phyloP scores from a whole-genome alignment of 2,329 filamentous ascomycete genomes.

The Curvularia sp. region DNA sequence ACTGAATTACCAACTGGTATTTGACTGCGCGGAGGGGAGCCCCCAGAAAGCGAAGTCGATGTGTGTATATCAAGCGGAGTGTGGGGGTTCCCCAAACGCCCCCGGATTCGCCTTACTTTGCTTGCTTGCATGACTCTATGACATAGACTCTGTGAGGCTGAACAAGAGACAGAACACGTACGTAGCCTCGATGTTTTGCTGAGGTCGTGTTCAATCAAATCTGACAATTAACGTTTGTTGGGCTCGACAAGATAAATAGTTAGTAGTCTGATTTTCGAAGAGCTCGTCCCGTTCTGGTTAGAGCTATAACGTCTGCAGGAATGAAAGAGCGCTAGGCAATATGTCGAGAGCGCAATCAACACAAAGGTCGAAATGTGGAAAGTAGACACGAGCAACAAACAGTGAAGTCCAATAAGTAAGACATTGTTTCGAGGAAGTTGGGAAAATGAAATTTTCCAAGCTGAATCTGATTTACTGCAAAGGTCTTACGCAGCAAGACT shows the following conservation, averaged over 20 bases:
- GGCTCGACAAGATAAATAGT: background rate
- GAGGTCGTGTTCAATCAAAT: background rate
- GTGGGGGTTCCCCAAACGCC: background rate
- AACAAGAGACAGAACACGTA: background rate
- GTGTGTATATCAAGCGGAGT: background rate
- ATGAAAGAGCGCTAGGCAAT: background rate
- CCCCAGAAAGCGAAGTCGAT: background rate
- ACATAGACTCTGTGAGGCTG: background rate
- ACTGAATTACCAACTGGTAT: no score
- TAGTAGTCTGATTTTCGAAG: no score
- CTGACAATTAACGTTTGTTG: background rate
- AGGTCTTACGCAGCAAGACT: constrained; percentile 25
- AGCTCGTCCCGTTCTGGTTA: background rate
- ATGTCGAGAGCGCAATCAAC: background rate
- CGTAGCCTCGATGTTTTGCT: background rate
- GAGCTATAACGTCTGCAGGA: background rate
- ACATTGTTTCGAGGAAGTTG: background rate
- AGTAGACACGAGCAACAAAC: background rate
- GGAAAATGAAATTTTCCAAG: background rate
- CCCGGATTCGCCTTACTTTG: background rate
- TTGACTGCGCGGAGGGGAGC: no score
- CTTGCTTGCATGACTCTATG: background rate
- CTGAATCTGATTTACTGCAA: background rate
- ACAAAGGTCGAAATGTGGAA: background rate
- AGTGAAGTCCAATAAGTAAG: background rate